Evolutionary conservation across 305 asterid species (phyloP), one percentile per base, ranked within the genome.

Genomic region (Euphrasia arctica): DNA sequence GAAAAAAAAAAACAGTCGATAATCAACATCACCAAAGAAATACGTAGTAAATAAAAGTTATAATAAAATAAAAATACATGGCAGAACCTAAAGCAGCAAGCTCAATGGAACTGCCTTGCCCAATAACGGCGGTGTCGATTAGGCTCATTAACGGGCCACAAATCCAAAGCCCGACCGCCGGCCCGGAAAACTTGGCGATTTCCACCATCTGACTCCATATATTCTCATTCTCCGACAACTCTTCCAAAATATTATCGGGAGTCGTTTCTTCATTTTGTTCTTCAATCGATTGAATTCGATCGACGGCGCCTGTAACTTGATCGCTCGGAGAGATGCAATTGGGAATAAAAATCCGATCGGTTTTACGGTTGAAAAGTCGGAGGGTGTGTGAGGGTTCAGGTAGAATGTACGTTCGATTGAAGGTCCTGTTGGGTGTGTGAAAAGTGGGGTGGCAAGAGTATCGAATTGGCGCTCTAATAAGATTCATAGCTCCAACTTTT

Each of bases 131-230:
- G 29, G 98, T 92, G 64, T 89, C 98, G 55, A 92, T 92, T 49
- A 89, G 86, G 81, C 98, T 89, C 98, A 89, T 92, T 63, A 92
- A 70, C 50, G 97, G 98, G 28, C 94, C 93, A 69, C 96, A 89
- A 63, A 89, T 62, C 98, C 98, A 92, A 14, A 92, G 76, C 61
- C 98, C 98, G 2, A 80, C 95, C 2, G 97, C 97, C 0, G 97
- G 98, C 32, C 97, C 98, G 4, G 97, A 92, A 70, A 92, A 92
- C 80, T 87, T 92, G 25, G 79, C 91, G 27, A 89, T 92, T 66
- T 92, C 98, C 64, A 78, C 67, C 75, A 89, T 79, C 78, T 91
- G 98, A 66, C 51, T 74, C 92, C 84, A 80, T 73, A 92, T 65
- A 60, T 82, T 78, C 60, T 83, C 97, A 50, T 79, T 75, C 34